phyloP scores from a whole-genome alignment of 108 stramenopile genomes.

The Skeletonema marinoi region DNA sequence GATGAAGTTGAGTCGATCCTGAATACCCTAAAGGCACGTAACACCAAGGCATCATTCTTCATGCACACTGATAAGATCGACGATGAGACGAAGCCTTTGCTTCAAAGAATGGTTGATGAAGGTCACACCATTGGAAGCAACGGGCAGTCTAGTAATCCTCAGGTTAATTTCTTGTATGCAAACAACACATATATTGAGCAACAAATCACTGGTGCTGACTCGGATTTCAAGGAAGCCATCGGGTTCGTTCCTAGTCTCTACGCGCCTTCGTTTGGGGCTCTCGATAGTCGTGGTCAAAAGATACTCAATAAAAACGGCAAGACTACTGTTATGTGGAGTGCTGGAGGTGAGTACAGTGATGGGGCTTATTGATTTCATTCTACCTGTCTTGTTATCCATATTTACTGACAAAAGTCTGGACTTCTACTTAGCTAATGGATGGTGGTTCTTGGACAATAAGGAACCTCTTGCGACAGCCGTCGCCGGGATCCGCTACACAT shows the following conservation, averaged over 20 bases:
- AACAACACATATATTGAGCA: not conserved
- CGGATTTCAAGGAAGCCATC: not conserved
- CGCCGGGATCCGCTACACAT: not conserved
- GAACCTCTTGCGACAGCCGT: not conserved
- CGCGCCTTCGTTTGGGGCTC: not conserved
- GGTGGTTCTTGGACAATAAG: not conserved
- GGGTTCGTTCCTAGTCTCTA: not conserved
- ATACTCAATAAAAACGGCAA: not conserved
- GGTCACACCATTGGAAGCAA: not conserved
- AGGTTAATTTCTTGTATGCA: not conserved
- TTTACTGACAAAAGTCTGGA: too few species aligned
- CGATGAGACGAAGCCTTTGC: not conserved
- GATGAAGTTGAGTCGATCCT: not conserved
- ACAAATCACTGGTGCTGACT: not conserved
- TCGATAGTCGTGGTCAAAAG: not conserved
- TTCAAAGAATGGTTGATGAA: not conserved
- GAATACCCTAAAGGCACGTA: not conserved
- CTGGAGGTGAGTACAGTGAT: not conserved
- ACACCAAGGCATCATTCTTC: not conserved
- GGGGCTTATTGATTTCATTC: too few species aligned
- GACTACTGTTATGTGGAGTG: not conserved
- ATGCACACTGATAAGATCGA: not conserved
- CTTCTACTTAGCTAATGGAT: not conserved
- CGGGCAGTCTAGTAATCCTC: not conserved
- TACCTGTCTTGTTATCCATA: too few species aligned